phyloP scores from a whole-genome alignment of 2,329 filamentous ascomycete species.

The Anthostomella pinea region DNA sequence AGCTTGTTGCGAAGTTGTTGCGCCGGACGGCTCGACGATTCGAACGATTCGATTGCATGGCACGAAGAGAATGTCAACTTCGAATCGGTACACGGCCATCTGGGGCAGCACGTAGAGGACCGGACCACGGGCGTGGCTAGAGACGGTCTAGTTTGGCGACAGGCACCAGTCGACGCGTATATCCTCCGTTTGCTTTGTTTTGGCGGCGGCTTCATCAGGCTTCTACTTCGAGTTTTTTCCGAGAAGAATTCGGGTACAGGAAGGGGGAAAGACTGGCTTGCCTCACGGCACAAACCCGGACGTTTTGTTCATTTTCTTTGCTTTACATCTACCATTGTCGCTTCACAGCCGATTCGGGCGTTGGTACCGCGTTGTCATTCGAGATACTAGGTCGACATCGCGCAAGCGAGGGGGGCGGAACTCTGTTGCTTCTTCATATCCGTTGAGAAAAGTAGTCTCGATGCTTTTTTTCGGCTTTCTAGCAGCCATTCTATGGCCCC shows the following conservation, averaged over 20 bases:
- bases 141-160: slow-evolving; percentile 26
- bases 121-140: slow-evolving; percentile 10
- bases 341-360: slow-evolving; percentile 6
- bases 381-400: slow-evolving; percentile 11
- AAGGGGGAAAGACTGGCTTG: slow-evolving; percentile 34
- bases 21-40: slow-evolving; percentile 6
- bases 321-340: slow-evolving; percentile 11
- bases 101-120: slow-evolving; percentile 11
- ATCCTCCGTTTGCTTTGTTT: slow-evolving; percentile 21
- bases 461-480: too few relatives aligned
- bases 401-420: slow-evolving; percentile 7
- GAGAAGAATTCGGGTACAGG: slow-evolving; percentile 13
- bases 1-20: slow-evolving; percentile 4
- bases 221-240: slow-evolving; percentile 10
- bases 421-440: slow-evolving; percentile 8
- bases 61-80: slow-evolving; percentile 6
- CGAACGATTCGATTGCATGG: slow-evolving; percentile 3
- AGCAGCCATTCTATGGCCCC: too few relatives aligned
- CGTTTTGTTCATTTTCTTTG: slow-evolving; percentile 23
- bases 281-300: slow-evolving; percentile 34
- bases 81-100: slow-evolving; percentile 12
- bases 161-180: slow-evolving; percentile 26
- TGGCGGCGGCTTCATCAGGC: slow-evolving; percentile 3
- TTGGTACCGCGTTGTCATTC: slow-evolving; percentile 8
- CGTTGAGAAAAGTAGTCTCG: background rate